phyloP scores from a whole-genome alignment of 2,329 filamentous ascomycete species.

The Plenodomus tracheiphilus region DNA sequence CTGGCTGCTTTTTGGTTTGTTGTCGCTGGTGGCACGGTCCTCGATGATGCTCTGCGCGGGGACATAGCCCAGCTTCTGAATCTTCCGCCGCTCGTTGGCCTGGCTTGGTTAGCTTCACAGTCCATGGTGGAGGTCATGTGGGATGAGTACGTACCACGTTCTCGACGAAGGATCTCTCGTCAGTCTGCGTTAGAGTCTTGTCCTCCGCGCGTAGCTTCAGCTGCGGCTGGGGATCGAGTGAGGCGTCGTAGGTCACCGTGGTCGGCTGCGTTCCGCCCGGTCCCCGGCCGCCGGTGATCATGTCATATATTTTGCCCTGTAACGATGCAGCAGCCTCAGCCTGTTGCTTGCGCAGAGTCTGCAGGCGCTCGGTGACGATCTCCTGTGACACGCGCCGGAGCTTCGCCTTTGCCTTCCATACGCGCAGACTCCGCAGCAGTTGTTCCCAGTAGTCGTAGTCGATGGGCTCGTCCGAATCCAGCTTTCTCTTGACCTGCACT shows the following conservation, averaged over 20 bases:
- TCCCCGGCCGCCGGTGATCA: constrained; percentile 34
- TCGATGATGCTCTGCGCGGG: constrained; percentile 56
- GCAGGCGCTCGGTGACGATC: constrained; percentile 71
- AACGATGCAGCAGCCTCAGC: constrained; percentile 65
- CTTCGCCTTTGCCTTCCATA: constrained; percentile 91
- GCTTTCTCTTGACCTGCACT: constrained; percentile 81
- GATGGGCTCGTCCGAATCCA: constrained; percentile 86
- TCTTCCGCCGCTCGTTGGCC: constrained; percentile 60
- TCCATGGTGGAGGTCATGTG: constrained; percentile 1
- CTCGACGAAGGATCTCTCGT: constrained; percentile 62
- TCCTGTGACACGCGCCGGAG: constrained; percentile 76
- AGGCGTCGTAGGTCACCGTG: constrained; percentile 40
- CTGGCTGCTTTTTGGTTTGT: constrained; percentile 42
- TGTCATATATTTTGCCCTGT: constrained; percentile 56
- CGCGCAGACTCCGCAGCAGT: constrained; percentile 76
- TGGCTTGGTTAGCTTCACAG: constrained; percentile 27
- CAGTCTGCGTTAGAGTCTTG: constrained; percentile 60
- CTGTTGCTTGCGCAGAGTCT: constrained; percentile 68
- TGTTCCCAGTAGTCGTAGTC: constrained; percentile 99
- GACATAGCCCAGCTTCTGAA: constrained; percentile 69
- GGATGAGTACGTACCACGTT: constrained; percentile 51
- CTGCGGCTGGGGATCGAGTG: constrained; percentile 67
- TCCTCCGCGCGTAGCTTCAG: constrained; percentile 67
- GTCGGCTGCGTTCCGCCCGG: constrained; percentile 5
- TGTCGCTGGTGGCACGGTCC: constrained; percentile 30